These are phyloP conservation scores for Thecaphora thlaspeos DNA, from an alignment of 1,284 basidiomycete genomes.

Conservation along the genomic window DNA sequence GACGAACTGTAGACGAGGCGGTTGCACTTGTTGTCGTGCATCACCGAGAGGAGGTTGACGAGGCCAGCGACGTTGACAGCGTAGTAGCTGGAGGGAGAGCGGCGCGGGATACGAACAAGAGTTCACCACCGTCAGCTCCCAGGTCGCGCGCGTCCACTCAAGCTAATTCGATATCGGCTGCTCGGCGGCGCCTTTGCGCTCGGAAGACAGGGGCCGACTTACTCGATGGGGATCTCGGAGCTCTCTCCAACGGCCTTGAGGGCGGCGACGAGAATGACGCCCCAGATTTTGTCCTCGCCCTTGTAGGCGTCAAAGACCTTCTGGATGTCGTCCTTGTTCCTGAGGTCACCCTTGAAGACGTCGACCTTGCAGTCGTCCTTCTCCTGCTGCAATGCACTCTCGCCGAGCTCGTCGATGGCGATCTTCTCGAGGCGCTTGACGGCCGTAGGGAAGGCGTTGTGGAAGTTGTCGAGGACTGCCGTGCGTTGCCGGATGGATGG, in stretches of 20 bases:
- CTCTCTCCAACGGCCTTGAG: constrained; percentile 98
- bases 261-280: constrained; percentile 92
- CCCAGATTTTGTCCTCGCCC: constrained; percentile 69
- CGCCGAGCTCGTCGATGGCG: constrained; percentile 69
- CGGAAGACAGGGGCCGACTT: constrained; percentile 87
- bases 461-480: constrained; percentile 63
- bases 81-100: constrained; percentile 57
- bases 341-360: constrained; percentile 53
- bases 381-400: constrained; percentile 65
- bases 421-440: constrained; percentile 74
- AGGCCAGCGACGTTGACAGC: constrained; percentile 54
- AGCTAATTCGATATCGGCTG: too few relatives aligned
- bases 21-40: constrained; percentile 78
- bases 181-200: too few relatives aligned
- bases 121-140: too few relatives aligned
- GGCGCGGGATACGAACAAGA: too few relatives aligned
- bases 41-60: constrained; percentile 59
- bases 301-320: constrained; percentile 45
- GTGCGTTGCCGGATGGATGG: too few relatives aligned
- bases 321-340: constrained; percentile 42
- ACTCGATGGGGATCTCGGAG: constrained; percentile 86
- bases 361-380: constrained; percentile 77
- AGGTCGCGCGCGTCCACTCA: too few relatives aligned
- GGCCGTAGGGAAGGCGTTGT: constrained; percentile 80
- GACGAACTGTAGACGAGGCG: constrained; percentile 95